Evolutionary conservation across 1,139 yeast species (phyloP).

Genomic region (Oligophagozyma castellii): DNA sequence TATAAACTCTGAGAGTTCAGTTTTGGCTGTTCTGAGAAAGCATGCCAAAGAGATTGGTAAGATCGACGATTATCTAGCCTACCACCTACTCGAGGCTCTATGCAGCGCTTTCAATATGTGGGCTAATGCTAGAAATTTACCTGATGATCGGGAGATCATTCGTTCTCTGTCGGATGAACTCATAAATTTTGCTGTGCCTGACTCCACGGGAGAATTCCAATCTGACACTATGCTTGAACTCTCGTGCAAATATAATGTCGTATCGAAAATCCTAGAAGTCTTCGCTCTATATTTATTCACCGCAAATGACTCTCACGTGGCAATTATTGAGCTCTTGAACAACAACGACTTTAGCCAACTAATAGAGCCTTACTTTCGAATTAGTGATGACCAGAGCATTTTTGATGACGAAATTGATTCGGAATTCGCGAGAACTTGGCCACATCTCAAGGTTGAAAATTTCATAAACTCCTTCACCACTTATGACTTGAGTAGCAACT

Average conservation of each 20-base stretch:
- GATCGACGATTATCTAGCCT: constrained; percentile 42
- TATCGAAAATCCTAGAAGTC: constrained; percentile 60
- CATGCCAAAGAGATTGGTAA: constrained; percentile 39
- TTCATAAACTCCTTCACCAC: constrained; percentile 39
- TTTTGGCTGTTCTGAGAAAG: constrained; percentile 47
- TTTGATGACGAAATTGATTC: constrained; percentile 33
- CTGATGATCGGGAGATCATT: constrained; percentile 38
- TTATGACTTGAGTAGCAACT: constrained; percentile 38
- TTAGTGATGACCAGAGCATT: constrained; percentile 31
- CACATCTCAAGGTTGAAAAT: constrained; percentile 34
- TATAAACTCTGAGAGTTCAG: constrained; percentile 14
- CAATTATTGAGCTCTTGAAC: constrained; percentile 34
- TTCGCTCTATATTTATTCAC: constrained; percentile 62
- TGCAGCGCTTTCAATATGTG: constrained; percentile 56
- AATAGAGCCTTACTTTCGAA: constrained; percentile 26
- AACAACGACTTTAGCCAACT: constrained; percentile 26
- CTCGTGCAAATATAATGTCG: constrained; percentile 43
- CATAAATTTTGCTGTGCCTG: constrained; percentile 13
- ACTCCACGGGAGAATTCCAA: constrained; percentile 6
- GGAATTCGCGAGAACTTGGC: constrained; percentile 38
- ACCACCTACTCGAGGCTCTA: constrained; percentile 49
- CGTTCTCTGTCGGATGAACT: constrained; percentile 34
- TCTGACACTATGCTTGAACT: constrained; percentile 19
- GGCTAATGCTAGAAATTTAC: constrained; percentile 43
- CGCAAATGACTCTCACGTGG: constrained; percentile 31